These are phyloP conservation scores for Guadua angustifolia DNA, from an alignment of 176 grass and related monocot species.

Conservation along the genomic window DNA sequence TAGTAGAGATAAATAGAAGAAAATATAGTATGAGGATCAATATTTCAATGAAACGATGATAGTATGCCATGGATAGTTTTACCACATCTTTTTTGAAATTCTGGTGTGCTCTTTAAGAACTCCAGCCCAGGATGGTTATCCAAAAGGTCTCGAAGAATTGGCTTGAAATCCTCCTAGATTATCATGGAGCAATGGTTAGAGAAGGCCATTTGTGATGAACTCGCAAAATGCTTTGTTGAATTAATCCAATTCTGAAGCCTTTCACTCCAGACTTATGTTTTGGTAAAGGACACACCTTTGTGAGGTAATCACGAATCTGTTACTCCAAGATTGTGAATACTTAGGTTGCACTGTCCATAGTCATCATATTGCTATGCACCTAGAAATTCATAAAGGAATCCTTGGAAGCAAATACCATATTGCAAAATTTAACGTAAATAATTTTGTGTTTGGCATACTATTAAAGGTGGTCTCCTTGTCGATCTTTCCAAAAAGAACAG, in stretches of 20 bases:
- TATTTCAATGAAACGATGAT: constrained; percentile 24
- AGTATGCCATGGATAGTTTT: constrained; percentile 24
- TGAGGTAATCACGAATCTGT: constrained; percentile 57
- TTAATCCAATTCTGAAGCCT: constrained; percentile 24
- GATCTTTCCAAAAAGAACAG: constrained; percentile 78
- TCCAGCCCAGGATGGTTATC: constrained; percentile 89
- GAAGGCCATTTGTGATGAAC: constrained; percentile 33
- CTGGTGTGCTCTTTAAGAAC: constrained; percentile 87
- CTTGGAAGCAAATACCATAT: constrained; percentile 54
- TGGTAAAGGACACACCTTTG: constrained; percentile 62
- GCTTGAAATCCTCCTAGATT: constrained; percentile 89
- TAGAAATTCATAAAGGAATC: constrained; percentile 85
- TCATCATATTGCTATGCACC: constrained; percentile 92
- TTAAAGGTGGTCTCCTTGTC: constrained; percentile 54
- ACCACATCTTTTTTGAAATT: constrained; percentile 99
- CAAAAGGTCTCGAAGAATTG: constrained; percentile 85
- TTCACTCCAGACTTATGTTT: constrained; percentile 9
- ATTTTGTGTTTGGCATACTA: constrained; percentile 1
- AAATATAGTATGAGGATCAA: constrained; percentile 6
- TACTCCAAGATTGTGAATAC: constrained; percentile 86
- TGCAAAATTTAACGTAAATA: neutral
- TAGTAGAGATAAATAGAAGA: neutral
- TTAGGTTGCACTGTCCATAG: constrained; percentile 77
- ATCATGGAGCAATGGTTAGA: constrained; percentile 30
- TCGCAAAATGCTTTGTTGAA: neutral